Evolutionary conservation across 2,329 filamentous ascomycete genomes (phyloP).

Genomic region (Metarhizium sp.): DNA sequence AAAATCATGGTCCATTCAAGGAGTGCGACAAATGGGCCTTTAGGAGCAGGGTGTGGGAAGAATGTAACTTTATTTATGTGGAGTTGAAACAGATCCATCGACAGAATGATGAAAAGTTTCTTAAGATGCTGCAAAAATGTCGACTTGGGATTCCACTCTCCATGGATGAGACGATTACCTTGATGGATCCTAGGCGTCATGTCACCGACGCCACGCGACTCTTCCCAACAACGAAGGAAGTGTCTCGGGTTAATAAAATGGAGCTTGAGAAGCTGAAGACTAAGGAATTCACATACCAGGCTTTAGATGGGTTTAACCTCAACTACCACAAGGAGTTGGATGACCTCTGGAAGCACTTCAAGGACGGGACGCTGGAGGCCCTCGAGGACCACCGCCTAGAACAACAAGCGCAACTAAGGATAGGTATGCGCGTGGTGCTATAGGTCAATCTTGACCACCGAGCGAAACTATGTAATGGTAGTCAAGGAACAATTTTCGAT

Average conservation of each 20-base stretch:
- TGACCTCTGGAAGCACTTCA: neutral
- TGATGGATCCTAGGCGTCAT: conserved; percentile 35
- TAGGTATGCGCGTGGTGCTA: conserved; percentile 14
- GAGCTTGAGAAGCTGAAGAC: neutral
- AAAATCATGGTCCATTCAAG: neutral
- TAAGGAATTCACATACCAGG: neutral
- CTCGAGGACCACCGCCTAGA: conserved; percentile 10
- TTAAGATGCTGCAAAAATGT: conserved; percentile 45
- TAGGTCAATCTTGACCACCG: conserved; percentile 13
- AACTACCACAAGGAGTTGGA: no score
- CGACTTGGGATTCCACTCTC: conserved; percentile 34
- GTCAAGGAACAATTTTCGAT: conserved; percentile 15
- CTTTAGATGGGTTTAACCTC: neutral
- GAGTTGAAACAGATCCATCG: conserved; percentile 47
- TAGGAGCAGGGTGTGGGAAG: conserved; percentile 41
- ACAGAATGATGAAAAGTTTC: conserved; percentile 36
- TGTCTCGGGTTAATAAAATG: neutral
- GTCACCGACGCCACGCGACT: conserved; percentile 17
- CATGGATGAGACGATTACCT: conserved; percentile 24
- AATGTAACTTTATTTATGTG: conserved; percentile 43
- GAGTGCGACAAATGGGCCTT: conserved; percentile 54
- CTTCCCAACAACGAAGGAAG: conserved; percentile 7
- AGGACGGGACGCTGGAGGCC: conserved; percentile 6
- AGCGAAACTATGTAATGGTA: conserved; percentile 13
- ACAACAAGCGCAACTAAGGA: conserved; percentile 5